A percentile compares a stretch with the other conserved stretches of the same genome.
Evolutionary conservation across 768 basidiomycete genomes (phyloP).

Genomic region (Boletus fagicola): DNA sequence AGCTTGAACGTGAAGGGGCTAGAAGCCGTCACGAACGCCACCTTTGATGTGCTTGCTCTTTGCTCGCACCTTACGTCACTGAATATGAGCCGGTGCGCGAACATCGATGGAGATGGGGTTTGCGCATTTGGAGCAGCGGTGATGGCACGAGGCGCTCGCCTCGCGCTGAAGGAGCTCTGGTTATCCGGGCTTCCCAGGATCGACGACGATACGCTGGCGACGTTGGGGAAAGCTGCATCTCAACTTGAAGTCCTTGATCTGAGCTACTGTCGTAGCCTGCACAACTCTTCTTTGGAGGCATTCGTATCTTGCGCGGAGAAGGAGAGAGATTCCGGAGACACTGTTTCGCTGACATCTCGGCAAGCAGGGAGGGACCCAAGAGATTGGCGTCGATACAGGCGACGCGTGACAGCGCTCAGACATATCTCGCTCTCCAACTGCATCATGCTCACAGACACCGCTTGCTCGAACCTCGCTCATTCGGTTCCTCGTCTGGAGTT

Average conservation of each 20-base stretch:
- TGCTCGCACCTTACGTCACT: slow-evolving; percentile 57
- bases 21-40: slow-evolving; percentile 65
- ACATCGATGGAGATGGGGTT: slow-evolving; percentile 66
- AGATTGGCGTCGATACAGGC: slow-evolving; percentile 46
- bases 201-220: slow-evolving; percentile 58
- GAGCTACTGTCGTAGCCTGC: slow-evolving; percentile 67
- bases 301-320: slow-evolving; percentile 56
- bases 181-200: slow-evolving; percentile 66
- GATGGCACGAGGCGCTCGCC: slow-evolving; percentile 43
- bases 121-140: slow-evolving; percentile 45
- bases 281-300: slow-evolving; percentile 73
- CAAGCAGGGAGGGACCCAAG: slow-evolving; percentile 63
- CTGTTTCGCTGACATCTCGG: slow-evolving; percentile 54
- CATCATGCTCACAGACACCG: slow-evolving; percentile 65
- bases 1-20: slow-evolving; percentile 68
- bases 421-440: slow-evolving; percentile 77
- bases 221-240: slow-evolving; percentile 66
- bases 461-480: slow-evolving; percentile 69
- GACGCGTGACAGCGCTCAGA: slow-evolving; percentile 65
- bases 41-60: slow-evolving; percentile 63
- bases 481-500: slow-evolving; percentile 70
- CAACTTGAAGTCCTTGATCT: slow-evolving; percentile 78
- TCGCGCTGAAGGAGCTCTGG: slow-evolving; percentile 60
- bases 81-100: slow-evolving; percentile 69
- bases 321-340: slow-evolving; percentile 31